Percentiles rank a stretch among this genome's conserved stretches.
phyloP scores from a whole-genome alignment of 345 rosid species.

The Dovyalis caffra region DNA sequence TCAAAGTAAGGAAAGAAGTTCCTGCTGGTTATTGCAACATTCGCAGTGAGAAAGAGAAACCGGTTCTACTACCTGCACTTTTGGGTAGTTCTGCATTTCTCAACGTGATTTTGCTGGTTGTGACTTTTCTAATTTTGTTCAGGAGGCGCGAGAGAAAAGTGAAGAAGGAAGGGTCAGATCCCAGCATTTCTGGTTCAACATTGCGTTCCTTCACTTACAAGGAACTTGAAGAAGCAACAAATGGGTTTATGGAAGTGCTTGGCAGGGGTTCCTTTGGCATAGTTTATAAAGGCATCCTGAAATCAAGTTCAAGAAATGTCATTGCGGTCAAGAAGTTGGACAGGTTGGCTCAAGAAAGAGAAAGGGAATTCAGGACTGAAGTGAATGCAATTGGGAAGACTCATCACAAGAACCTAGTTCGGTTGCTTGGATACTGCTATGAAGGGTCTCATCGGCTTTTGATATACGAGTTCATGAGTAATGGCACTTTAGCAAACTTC shows the following conservation, averaged over 20 bases:
- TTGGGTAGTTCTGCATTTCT: neutral
- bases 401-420: constrained; percentile 24
- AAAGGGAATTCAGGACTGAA: constrained; percentile 32
- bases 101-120: constrained; percentile 9
- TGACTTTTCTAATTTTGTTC: neutral
- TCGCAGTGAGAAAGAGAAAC: neutral
- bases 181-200: constrained; percentile 8
- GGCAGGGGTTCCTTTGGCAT: constrained; percentile 39
- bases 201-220: constrained; percentile 18
- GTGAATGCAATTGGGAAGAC: constrained; percentile 25
- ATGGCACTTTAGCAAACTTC: constrained; percentile 9
- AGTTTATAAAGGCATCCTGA: constrained; percentile 32
- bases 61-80: neutral
- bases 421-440: constrained; percentile 16
- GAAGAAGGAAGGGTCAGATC: neutral
- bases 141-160: neutral
- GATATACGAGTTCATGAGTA: constrained; percentile 15
- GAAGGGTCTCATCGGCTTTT: constrained; percentile 12
- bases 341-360: constrained; percentile 19
- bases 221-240: constrained; percentile 28
- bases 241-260: constrained; percentile 27
- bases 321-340: constrained; percentile 31
- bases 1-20: constrained; percentile 19
- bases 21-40: neutral
- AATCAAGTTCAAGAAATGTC: constrained; percentile 4